A percentile compares a stretch with the other conserved stretches of the same genome.
Conservation (phyloP, 371 early-diverging fungal genomes). For the Mucor sp. region DNA sequence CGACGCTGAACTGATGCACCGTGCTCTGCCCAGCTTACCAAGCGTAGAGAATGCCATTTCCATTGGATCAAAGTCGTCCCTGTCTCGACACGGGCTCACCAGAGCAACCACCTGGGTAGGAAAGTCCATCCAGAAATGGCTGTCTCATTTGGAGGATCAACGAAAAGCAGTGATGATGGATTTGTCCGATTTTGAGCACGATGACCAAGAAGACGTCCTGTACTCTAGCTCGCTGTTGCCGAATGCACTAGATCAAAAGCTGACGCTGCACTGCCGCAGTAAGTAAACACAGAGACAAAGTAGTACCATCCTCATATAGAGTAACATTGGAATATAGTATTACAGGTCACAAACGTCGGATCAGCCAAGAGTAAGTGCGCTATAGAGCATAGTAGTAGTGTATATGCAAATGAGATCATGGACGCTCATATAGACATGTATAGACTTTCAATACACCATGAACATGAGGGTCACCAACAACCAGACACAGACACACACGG, state of each 20-base stretch:
- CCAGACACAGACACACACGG: conserved; percentile 10
- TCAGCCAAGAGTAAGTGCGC: conserved; percentile 17
- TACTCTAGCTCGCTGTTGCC: background rate
- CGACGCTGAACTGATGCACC: background rate
- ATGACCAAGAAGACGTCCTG: background rate
- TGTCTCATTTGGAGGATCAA: background rate
- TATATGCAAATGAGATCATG: background rate
- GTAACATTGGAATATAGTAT: conserved; percentile 19
- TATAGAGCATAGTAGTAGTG: no score
- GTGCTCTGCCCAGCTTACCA: conserved; percentile 17
- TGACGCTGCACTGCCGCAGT: conserved; percentile 15
- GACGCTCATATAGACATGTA: background rate
- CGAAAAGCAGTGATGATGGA: background rate
- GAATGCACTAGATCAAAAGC: background rate
- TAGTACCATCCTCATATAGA: background rate
- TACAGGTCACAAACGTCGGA: conserved; percentile 17
- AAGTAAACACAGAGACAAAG: background rate
- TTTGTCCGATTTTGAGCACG: conserved; percentile 8
- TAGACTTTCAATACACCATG: conserved; percentile 11
- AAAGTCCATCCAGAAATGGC: conserved; percentile 18
- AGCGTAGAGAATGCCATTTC: conserved; percentile 4
- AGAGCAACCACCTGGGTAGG: conserved; percentile 23
- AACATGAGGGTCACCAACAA: conserved; percentile 10
- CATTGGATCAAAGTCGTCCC: background rate
- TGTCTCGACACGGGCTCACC: conserved; percentile 3